A percentile compares a stretch with the other conserved stretches of the same genome.
These are phyloP conservation scores for Ustilago lituana DNA, from an alignment of 1,284 basidiomycete species.

Conservation along the genomic window DNA sequence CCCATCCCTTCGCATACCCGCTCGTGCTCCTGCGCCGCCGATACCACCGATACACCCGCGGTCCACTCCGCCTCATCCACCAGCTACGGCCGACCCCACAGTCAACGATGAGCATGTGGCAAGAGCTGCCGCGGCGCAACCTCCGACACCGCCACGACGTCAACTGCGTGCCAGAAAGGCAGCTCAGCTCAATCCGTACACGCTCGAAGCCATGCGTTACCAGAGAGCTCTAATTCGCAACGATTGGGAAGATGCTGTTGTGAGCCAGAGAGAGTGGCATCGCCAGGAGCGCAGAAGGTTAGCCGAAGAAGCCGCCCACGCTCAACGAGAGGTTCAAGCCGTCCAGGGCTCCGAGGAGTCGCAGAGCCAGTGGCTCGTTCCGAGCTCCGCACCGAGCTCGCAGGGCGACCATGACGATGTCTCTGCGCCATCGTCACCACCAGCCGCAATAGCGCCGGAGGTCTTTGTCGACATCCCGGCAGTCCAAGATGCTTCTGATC, in stretches of 20 bases:
- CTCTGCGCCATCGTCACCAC: conserved; percentile 16
- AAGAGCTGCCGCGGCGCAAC: conserved; percentile 30
- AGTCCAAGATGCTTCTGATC: not conserved
- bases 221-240: conserved; percentile 64
- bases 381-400: conserved; percentile 39
- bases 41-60: conserved; percentile 1
- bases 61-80: not conserved
- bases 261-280: conserved; percentile 60
- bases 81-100: not conserved
- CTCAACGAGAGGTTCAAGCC: conserved; percentile 14
- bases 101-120: conserved; percentile 26
- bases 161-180: conserved; percentile 64
- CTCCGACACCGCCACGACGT: conserved; percentile 45
- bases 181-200: conserved; percentile 68
- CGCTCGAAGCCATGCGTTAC: conserved; percentile 66
- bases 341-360: conserved; percentile 23
- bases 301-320: conserved; percentile 34
- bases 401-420: conserved; percentile 30
- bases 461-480: conserved; percentile 31
- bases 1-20: conserved; percentile 19
- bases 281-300: conserved; percentile 43
- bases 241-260: conserved; percentile 69
- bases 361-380: conserved; percentile 44
- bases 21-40: not conserved
- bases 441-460: conserved; percentile 4